Evolutionary conservation across 164 flowering plant species (phyloP).

Genomic region (Hamamelis virginiana): DNA sequence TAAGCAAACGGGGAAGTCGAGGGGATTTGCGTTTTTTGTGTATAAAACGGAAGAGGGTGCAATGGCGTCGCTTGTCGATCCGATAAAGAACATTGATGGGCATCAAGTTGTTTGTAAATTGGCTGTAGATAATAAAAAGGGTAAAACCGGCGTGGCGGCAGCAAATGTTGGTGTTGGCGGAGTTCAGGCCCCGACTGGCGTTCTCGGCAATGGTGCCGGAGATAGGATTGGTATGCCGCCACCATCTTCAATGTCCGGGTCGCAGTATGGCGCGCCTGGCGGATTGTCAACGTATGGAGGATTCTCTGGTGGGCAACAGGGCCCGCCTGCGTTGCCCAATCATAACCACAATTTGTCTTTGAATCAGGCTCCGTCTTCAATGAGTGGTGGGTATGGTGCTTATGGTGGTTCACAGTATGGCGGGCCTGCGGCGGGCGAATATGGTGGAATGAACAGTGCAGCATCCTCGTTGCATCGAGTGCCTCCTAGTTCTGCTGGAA

Average conservation of each 20-base stretch:
- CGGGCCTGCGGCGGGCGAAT: conserved; percentile 26
- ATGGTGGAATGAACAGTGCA: conserved; percentile 27
- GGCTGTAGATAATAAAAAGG: conserved; percentile 86
- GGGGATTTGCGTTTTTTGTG: conserved; percentile 88
- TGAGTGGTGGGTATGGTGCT: conserved; percentile 44
- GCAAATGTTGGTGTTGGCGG: conserved; percentile 10
- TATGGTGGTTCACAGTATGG: conserved; percentile 28
- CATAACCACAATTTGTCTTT: conserved; percentile 35
- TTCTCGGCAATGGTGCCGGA: conserved; percentile 33
- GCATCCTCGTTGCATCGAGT: conserved; percentile 48
- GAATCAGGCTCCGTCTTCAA: conserved; percentile 39
- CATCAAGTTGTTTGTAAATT: conserved; percentile 69
- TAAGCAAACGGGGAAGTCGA: conserved; percentile 82
- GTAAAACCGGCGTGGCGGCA: conserved; percentile 38
- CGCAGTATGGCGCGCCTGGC: conserved; percentile 21
- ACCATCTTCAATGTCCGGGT: conserved; percentile 31
- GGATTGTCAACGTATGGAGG: conserved; percentile 39
- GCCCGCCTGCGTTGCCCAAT: conserved; percentile 32
- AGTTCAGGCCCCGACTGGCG: conserved; percentile 21
- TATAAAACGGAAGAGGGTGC: conserved; percentile 85
- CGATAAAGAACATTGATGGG: conserved; percentile 74
- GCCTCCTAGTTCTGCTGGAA: conserved; percentile 58
- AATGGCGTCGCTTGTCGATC: conserved; percentile 61
- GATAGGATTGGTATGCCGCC: conserved; percentile 35
- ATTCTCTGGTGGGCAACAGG: conserved; percentile 44